phyloP scores from a whole-genome alignment of 2,329 filamentous ascomycete species.

The Botrytis tulipae region DNA sequence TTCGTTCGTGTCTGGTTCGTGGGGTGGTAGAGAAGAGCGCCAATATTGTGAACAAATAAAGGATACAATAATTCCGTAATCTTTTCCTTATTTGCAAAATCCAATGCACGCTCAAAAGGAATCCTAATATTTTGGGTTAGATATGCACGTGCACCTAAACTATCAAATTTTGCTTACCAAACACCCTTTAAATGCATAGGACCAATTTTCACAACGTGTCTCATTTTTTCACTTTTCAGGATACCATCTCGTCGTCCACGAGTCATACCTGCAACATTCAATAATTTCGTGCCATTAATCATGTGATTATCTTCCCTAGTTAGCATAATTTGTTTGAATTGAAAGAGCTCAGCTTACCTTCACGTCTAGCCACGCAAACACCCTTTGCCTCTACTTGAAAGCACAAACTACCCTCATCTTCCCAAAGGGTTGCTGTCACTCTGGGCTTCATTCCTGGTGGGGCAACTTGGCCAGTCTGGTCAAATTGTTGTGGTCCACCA shows the following conservation, averaged over 20 bases:
- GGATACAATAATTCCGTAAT: conserved; percentile 95
- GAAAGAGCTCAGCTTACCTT: conserved; percentile 65
- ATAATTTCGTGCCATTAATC: conserved; percentile 96
- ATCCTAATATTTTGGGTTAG: conserved; percentile 62
- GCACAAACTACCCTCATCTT: conserved; percentile 95
- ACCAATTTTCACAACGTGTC: conserved; percentile 97
- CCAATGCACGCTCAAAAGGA: conserved; percentile 92
- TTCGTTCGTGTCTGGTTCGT: conserved; percentile 80
- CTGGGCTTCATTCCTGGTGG: conserved; percentile 94
- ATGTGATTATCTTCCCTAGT: conserved; percentile 80
- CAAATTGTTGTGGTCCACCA: conserved; percentile 55
- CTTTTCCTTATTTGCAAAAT: conserved; percentile 99
- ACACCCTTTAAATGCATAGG: conserved; percentile 99
- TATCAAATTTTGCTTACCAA: conserved; percentile 63
- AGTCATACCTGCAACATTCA: conserved; percentile 98
- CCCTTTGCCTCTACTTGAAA: conserved; percentile 97
- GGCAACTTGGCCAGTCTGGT: conserved; percentile 87
- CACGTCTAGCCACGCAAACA: conserved; percentile 89
- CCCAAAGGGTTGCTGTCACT: conserved; percentile 95
- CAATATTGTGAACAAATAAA: conserved; percentile 96
- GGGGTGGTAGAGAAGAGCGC: conserved; percentile 88
- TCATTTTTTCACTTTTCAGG: conserved; percentile 93
- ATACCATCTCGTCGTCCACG: conserved; percentile 93
- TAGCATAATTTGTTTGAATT: conserved; percentile 6
- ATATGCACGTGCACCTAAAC: background rate